These are phyloP conservation scores for Didymella sp. DNA, from an alignment of 2,329 filamentous ascomycete species.

Conservation along the genomic window DNA sequence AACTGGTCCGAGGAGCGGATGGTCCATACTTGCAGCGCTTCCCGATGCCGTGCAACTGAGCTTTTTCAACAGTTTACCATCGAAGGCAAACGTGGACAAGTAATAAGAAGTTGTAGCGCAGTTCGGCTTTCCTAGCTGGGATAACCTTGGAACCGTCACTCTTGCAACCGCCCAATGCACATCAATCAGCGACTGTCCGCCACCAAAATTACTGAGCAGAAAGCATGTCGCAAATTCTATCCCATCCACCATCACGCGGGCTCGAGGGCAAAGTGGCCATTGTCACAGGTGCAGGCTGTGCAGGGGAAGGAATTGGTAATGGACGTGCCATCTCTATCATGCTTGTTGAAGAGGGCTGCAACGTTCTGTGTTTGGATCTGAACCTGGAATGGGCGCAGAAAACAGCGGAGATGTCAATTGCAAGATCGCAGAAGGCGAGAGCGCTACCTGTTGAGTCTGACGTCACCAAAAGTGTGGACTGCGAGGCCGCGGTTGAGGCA, in stretches of 20 bases:
- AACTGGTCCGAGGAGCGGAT: background rate
- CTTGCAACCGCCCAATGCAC: background rate
- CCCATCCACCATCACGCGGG: slow-evolving; percentile 47
- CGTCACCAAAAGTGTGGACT: slow-evolving; percentile 63
- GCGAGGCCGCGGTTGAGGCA: slow-evolving; percentile 51
- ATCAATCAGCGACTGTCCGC: background rate
- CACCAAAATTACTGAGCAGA: background rate
- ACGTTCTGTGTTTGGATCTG: slow-evolving; percentile 66
- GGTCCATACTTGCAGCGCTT: background rate
- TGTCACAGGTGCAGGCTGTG: slow-evolving; percentile 65
- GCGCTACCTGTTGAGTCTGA: slow-evolving; percentile 58
- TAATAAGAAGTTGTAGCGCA: background rate
- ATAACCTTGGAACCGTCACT: slow-evolving; percentile 9
- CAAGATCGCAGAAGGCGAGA: slow-evolving; percentile 2
- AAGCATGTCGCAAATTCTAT: slow-evolving; percentile 28
- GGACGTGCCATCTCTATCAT: slow-evolving; percentile 65
- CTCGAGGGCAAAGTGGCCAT: slow-evolving; percentile 58
- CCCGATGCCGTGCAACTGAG: background rate
- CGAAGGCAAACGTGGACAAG: background rate
- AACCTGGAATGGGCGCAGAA: slow-evolving; percentile 58
- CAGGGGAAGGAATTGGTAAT: slow-evolving; percentile 66
- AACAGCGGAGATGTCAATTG: slow-evolving; percentile 62
- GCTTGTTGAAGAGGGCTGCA: slow-evolving; percentile 64
- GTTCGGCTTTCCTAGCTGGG: slow-evolving; percentile 8
- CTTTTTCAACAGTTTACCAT: background rate